Conservation (phyloP, 2,329 filamentous ascomycete genomes). For the Aureobasidium sp. region DNA sequence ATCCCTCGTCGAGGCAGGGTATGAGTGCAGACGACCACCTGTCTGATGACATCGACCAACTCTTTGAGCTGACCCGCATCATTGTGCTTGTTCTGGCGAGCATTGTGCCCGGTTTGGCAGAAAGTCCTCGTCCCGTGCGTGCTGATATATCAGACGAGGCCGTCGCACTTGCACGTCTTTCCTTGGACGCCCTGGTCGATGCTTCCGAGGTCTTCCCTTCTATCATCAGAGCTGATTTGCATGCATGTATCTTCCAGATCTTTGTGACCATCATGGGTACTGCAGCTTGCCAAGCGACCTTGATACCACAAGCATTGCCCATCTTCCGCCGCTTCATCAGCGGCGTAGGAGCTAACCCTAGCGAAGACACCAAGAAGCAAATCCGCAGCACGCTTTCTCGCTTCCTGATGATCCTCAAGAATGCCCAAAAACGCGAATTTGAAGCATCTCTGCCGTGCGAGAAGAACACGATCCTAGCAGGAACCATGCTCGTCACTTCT, state of each 20-base stretch:
- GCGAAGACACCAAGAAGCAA: conserved; percentile 53
- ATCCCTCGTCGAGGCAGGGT: conserved; percentile 73
- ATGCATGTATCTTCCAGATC: conserved; percentile 94
- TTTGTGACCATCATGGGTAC: conserved; percentile 89
- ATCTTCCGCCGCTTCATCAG: conserved; percentile 86
- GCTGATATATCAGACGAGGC: conserved; percentile 73
- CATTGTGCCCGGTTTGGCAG: conserved; percentile 72
- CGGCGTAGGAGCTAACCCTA: conserved; percentile 50
- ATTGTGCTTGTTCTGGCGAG: conserved; percentile 89
- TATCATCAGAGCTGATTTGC: conserved; percentile 92
- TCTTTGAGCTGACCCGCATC: conserved; percentile 93
- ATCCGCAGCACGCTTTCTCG: conserved; percentile 73
- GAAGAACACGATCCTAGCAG: conserved; percentile 83
- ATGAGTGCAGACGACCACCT: conserved; percentile 61
- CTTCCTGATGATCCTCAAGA: conserved; percentile 70
- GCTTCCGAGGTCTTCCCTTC: conserved; percentile 92
- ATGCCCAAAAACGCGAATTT: conserved; percentile 66
- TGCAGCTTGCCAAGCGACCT: conserved; percentile 74
- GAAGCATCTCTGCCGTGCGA: conserved; percentile 78
- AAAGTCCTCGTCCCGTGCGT: conserved; percentile 32
- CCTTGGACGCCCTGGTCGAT: conserved; percentile 82
- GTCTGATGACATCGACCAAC: conserved; percentile 93
- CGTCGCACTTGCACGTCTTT: conserved; percentile 66
- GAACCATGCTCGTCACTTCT: conserved; percentile 81
- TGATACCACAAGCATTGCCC: conserved; percentile 82